Evolutionary conservation across 495 filamentous ascomycete genomes (phyloP), one percentile per base, ranked within the genome.

Genomic region (Xylaria grammica): DNA sequence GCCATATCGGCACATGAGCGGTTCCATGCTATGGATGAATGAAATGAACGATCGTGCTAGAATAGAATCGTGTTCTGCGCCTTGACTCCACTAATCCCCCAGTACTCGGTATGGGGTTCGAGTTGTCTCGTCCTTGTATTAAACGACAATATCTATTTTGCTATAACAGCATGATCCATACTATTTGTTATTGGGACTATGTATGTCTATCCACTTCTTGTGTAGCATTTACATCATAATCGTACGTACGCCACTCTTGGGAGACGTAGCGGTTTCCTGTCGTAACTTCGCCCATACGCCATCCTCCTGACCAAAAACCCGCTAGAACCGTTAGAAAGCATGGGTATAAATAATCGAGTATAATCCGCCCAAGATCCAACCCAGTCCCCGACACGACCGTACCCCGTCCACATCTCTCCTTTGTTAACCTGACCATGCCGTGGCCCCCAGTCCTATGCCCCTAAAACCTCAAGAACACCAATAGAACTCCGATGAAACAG

Each of bases 1-100:
- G 92, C 92, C 7, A 82, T 88, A 70, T 66, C 81, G 20, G 92
- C 92, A 3, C 92, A 96, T 75, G 76, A 82, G 65, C 79, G 89
- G 55, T 96, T 87, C 68, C 92, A 96, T 77, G 69, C 67, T 27
- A 63, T 83, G 56, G 77, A 70, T 11, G 71, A 79, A 26, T 76
- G 44, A 74, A 17, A n/a, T 51, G 22, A 17, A 1, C 7, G 9
- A 46, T 13, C 5, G 24, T 5, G 26, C 1, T 29, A 17, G 22
- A 6, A 2, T 32, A 17, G n/a, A 55, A 29, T 10, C 19, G 10
- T 27, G 20, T 44, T 32, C 17, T 30, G 3, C 22, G 4, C 34
- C 15, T 58, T 29, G n/a, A n/a, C n/a, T n/a, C n/a, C n/a, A n/a
- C n/a, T n/a, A n/a, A n/a, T n/a, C n/a, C n/a, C n/a, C n/a, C n/a